phyloP scores from a whole-genome alignment of 495 filamentous ascomycete species.

The Xylaria sp. region DNA sequence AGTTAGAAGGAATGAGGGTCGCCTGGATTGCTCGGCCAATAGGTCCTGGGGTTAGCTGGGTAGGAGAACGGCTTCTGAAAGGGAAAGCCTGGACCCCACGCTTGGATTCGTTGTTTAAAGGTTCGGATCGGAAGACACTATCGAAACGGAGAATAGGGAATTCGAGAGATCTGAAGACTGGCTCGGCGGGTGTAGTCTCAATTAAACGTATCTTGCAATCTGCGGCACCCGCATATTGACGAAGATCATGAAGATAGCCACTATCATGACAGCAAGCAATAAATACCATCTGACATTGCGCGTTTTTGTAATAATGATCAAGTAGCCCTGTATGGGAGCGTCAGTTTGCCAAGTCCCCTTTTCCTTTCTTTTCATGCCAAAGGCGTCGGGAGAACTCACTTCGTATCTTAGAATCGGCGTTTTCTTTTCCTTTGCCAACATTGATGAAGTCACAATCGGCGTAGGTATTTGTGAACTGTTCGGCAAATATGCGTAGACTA shows the following conservation, averaged over 20 bases:
- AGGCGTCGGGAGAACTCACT: conserved; percentile 28
- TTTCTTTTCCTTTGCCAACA: conserved; percentile 45
- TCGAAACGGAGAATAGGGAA: conserved; percentile 44
- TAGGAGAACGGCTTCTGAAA: conserved; percentile 33
- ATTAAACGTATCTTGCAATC: conserved; percentile 36
- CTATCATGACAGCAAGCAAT: conserved; percentile 43
- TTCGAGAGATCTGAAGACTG: conserved; percentile 37
- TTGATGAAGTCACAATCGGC: conserved; percentile 46
- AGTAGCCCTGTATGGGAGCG: conserved; percentile 38
- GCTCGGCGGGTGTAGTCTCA: conserved; percentile 43
- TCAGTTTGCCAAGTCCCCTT: neutral
- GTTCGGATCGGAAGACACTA: conserved; percentile 40
- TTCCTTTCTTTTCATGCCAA: neutral
- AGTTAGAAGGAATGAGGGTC: conserved; percentile 25
- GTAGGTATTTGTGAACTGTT: conserved; percentile 43
- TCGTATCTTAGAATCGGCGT: conserved; percentile 44
- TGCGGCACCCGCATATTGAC: conserved; percentile 37
- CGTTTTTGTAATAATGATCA: conserved; percentile 42
- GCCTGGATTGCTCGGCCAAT: conserved; percentile 38
- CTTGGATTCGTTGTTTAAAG: conserved; percentile 40
- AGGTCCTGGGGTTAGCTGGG: conserved; percentile 31
- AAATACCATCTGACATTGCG: conserved; percentile 44
- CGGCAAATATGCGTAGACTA: conserved; percentile 39
- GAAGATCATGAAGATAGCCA: conserved; percentile 45
- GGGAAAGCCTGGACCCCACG: conserved; percentile 25